Evolutionary conservation across 2,329 filamentous ascomycete genomes (phyloP).

Genomic region (Epichloe brachyelytri): DNA sequence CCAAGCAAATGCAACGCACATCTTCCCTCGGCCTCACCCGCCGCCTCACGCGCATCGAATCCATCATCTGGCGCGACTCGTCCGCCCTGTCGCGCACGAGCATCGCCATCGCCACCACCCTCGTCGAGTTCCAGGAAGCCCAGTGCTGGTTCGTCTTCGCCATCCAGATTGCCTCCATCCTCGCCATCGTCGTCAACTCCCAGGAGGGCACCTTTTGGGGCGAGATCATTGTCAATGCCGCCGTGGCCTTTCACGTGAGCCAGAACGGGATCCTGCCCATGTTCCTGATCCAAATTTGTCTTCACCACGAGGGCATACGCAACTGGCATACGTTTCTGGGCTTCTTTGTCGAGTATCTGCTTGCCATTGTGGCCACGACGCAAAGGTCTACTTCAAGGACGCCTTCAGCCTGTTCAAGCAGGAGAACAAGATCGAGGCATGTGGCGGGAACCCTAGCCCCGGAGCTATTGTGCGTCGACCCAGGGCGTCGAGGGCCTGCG

Average conservation of each 20-base stretch:
- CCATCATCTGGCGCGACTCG: conserved; percentile 25
- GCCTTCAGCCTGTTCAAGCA: conserved; percentile 22
- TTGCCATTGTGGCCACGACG: conserved; percentile 24
- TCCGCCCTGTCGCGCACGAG: conserved; percentile 24
- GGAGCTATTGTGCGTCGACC: conserved; percentile 25
- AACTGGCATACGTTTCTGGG: conserved; percentile 28
- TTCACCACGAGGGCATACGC: conserved; percentile 26
- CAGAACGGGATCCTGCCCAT: conserved; percentile 26
- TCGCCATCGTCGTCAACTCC: conserved; percentile 27
- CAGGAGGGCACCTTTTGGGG: conserved; percentile 27
- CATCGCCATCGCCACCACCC: conserved; percentile 25
- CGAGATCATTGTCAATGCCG: conserved; percentile 25
- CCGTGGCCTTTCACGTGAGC: conserved; percentile 24
- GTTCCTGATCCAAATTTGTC: conserved; percentile 24
- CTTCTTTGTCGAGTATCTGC: conserved; percentile 25
- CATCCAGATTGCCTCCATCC: conserved; percentile 26
- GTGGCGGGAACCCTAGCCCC: conserved; percentile 25
- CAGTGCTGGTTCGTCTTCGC: conserved; percentile 28
- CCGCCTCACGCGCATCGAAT: conserved; percentile 21
- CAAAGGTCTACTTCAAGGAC: conserved; percentile 22
- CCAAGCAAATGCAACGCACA: not conserved
- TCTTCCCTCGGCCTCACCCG: conserved; percentile 12
- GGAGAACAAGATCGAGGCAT: conserved; percentile 19
- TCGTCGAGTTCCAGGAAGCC: conserved; percentile 28
- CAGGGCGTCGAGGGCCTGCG: conserved; percentile 20